These are phyloP conservation scores for Fragaria nilgerrensis DNA, from an alignment of 306 rosid genomes.

Conservation along the genomic window DNA sequence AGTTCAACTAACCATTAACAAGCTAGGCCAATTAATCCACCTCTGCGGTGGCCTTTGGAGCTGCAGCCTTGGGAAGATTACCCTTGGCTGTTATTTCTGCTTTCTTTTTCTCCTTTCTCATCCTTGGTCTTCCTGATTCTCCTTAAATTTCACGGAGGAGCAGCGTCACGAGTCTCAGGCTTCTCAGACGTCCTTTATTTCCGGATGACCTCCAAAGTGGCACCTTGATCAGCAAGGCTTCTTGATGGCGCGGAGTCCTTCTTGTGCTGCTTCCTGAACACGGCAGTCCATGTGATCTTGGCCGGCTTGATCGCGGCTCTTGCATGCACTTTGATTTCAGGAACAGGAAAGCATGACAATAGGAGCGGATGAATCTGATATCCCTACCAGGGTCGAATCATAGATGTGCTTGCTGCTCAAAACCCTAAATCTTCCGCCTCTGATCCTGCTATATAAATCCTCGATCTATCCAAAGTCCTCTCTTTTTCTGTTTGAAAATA, in stretches of 20 bases:
- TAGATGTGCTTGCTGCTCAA: not conserved
- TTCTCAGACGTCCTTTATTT: constrained; percentile 37
- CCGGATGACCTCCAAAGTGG: constrained; percentile 45
- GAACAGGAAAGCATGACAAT: constrained; percentile 65
- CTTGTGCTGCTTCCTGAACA: constrained; percentile 48
- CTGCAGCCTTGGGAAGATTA: constrained; percentile 22
- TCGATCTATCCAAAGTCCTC: not conserved
- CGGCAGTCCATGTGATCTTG: constrained; percentile 51
- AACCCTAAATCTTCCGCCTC: not conserved
- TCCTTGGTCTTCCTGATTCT: constrained; percentile 48
- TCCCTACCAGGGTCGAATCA: constrained; percentile 48
- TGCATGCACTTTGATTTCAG: constrained; percentile 49
- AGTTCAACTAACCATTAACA: no score
- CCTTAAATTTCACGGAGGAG: constrained; percentile 45
- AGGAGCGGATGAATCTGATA: constrained; percentile 69
- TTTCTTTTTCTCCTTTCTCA: constrained; percentile 46
- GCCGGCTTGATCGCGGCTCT: constrained; percentile 40
- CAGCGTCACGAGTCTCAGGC: constrained; percentile 45
- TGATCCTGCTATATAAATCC: not conserved
- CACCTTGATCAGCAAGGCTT: constrained; percentile 41
- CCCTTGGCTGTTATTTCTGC: constrained; percentile 39
- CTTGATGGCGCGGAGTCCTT: constrained; percentile 16
- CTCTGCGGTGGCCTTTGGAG: constrained; percentile 14
- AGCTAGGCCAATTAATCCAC: no score
- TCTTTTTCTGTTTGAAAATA: not conserved